phyloP scores from a whole-genome alignment of 225 moss, liverwort and hornwort species.

The Thuidium tamariscinum region DNA sequence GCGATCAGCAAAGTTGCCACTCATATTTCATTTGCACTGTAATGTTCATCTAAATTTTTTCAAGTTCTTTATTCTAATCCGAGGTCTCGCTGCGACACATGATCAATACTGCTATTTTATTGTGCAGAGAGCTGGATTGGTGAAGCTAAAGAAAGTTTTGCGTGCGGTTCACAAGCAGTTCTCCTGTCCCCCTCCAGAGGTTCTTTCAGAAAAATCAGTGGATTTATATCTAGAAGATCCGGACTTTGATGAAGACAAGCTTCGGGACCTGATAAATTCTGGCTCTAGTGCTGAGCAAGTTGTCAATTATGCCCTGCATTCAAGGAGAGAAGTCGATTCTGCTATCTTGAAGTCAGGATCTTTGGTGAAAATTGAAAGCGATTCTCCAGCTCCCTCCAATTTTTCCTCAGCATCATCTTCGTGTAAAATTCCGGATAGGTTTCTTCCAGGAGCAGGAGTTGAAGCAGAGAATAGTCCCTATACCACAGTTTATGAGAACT shows the following conservation, averaged over 20 bases:
- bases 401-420: slow-evolving; percentile 13
- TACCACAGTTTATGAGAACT: slow-evolving; percentile 61
- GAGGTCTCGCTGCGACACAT: not conserved
- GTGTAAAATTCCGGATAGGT: not conserved
- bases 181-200: slow-evolving; percentile 55
- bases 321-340: slow-evolving; percentile 14
- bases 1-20: not conserved
- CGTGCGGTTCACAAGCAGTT: slow-evolving; percentile 94
- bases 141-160: slow-evolving; percentile 84
- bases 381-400: slow-evolving; percentile 18
- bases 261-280: slow-evolving; percentile 50
- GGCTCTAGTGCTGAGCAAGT: slow-evolving; percentile 31
- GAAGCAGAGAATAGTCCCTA: slow-evolving; percentile 36
- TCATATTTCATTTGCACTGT: not conserved
- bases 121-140: slow-evolving; percentile 77
- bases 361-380: slow-evolving; percentile 12
- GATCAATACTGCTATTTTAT: not conserved
- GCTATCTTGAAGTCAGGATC: slow-evolving; percentile 2
- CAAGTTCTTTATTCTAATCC: not conserved
- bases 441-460: slow-evolving; percentile 7
- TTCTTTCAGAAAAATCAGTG: slow-evolving; percentile 62
- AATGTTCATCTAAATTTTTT: not conserved
- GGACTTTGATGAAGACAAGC: slow-evolving; percentile 65
- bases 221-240: slow-evolving; percentile 72
- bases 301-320: slow-evolving; percentile 43